Evolutionary conservation across 805 yeast genomes (phyloP).

Genomic region (Suhomyces tanzawaensis): DNA sequence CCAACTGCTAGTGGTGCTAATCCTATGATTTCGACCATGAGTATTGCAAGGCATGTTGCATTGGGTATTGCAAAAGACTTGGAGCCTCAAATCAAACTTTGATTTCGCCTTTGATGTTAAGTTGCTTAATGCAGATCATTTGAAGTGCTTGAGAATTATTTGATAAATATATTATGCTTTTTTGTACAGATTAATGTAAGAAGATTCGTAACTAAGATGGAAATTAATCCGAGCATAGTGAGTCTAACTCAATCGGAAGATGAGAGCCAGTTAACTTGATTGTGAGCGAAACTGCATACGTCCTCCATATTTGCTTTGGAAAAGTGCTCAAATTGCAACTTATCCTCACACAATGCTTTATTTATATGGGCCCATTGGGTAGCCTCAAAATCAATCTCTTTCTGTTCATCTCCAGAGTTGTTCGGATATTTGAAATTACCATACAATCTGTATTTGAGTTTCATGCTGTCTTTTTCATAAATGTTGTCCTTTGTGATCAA

Average conservation of each 20-base stretch:
- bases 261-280: constrained; percentile 27
- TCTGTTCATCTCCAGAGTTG: constrained; percentile 4
- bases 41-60: constrained; percentile 21
- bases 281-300: constrained; percentile 25
- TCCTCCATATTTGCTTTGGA: constrained; percentile 17
- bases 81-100: constrained; percentile 6
- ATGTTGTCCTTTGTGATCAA: constrained; percentile 23
- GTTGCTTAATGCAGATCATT: no score
- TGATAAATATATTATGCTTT: background rate
- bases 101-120: background rate
- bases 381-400: constrained; percentile 26
- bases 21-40: constrained; percentile 28
- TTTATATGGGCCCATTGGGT: constrained; percentile 31
- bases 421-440: constrained; percentile 21
- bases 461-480: constrained; percentile 22
- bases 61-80: constrained; percentile 19
- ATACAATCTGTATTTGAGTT: constrained; percentile 28
- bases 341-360: constrained; percentile 24
- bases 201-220: no score
- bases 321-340: constrained; percentile 24
- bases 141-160: no score
- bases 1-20: constrained; percentile 33
- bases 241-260: no score
- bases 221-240: no score
- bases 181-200: background rate